These are phyloP conservation scores for Solanum bulbocastanum DNA, from an alignment of 257 asterid species.

Conservation along the genomic window DNA sequence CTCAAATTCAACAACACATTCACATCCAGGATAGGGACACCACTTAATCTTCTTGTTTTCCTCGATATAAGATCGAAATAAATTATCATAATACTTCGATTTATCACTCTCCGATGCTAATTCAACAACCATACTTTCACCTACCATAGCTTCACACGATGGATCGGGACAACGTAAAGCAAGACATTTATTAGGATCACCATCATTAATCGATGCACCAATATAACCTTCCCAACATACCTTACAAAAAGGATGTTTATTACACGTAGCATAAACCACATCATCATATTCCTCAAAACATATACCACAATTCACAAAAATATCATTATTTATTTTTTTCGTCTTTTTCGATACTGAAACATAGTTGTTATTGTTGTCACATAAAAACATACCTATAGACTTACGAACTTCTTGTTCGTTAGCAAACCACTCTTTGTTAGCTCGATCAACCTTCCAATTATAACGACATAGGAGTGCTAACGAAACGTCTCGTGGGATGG, in stretches of 20 bases:
- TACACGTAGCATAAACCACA: background rate
- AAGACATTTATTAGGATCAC: background rate
- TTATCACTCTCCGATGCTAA: background rate
- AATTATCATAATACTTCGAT: background rate
- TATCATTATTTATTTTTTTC: background rate
- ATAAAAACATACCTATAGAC: background rate
- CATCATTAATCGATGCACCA: background rate
- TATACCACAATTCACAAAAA: background rate
- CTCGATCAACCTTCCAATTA: background rate
- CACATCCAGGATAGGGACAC: conserved; percentile 5
- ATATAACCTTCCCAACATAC: background rate
- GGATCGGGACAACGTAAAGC: background rate
- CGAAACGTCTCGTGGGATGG: conserved; percentile 9
- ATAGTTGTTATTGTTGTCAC: background rate
- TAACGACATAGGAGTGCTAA: conserved; percentile 6
- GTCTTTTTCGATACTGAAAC: background rate
- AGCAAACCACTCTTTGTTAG: background rate
- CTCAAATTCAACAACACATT: background rate
- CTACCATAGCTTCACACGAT: background rate
- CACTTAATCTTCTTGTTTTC: background rate
- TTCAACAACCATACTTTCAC: background rate
- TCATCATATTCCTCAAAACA: background rate
- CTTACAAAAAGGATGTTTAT: background rate
- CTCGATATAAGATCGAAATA: background rate
- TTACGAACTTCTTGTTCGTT: background rate